Evolutionary conservation across 164 flowering plant species (phyloP), one percentile per base, ranked within the genome.

Genomic region (Hamamelis virginiana): DNA sequence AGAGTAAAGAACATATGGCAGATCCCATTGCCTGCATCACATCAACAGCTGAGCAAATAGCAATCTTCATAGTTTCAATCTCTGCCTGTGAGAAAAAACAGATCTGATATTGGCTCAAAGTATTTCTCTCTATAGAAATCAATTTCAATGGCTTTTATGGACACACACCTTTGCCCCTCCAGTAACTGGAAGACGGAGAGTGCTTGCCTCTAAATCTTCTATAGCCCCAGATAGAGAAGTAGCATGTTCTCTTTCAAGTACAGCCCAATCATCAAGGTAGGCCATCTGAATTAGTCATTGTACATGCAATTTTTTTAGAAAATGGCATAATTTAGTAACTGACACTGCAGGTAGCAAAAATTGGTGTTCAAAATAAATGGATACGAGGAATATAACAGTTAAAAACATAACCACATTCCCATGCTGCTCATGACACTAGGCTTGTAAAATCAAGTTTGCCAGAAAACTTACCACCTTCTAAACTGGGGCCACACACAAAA

Each of bases 1-100:
- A 76, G 22, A 84, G 90, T 71, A 86, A 70, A 65, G 83, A 83
- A 69, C 85, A 77, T 18, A 90, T 78, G 33, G 96, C 84, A 53
- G 90, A 82, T 70, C 87, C 94, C 85, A 86, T 90, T 55, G 87
- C 84, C 77, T 89, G 97, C 91, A 92, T 88, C 65, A 88, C 89
- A 74, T 89, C 94, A 72, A 86, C 83, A 44, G 96, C 96, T 59
- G 96, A 87, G 81, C 82, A 80, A 47, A 92, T 66, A 65, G 91
- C 92, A 65, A 74, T 66, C 80, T 87, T 88, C 68, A 94, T 74
- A 26, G 85, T 77, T 57, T 80, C 81, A 50, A 81, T 69, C 71
- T 91, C 91, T 72, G 84, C 94, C 98, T 91, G 91, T 14, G 76
- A 33, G 41, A 68, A 79, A 66, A 13, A 41, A 46, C 14, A 64